Conservation (phyloP, 2,329 filamentous ascomycete species). For the Neofusicoccum ribis region DNA sequence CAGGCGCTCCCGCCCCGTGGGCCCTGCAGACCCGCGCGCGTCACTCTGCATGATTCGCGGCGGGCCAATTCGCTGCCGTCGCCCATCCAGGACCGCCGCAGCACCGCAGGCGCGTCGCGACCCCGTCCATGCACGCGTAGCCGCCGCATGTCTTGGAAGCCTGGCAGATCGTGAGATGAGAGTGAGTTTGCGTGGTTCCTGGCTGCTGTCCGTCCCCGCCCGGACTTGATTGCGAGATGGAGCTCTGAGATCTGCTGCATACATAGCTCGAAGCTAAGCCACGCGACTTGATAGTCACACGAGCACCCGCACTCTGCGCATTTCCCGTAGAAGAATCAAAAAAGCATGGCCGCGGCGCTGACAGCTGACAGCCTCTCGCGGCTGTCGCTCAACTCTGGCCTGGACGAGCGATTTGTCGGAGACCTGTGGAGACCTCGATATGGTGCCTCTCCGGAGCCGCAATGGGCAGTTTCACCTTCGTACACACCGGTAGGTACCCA, state of each 20-base stretch:
- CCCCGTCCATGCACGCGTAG: conserved; percentile 7
- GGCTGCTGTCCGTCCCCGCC: neutral
- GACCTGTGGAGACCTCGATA: conserved; percentile 11
- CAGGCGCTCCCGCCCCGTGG: neutral
- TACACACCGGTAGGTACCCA: conserved; percentile 12
- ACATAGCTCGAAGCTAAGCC: conserved; percentile 17
- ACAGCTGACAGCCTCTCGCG: conserved; percentile 5
- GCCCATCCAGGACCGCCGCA: conserved; percentile 2
- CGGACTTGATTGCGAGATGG: neutral
- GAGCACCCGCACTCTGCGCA: conserved; percentile 1
- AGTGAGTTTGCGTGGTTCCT: conserved; percentile 8
- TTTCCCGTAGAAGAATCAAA: neutral
- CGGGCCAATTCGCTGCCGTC: neutral
- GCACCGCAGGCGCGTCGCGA: conserved; percentile 7
- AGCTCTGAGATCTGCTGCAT: neutral
- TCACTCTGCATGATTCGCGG: neutral
- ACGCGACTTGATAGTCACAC: conserved; percentile 16
- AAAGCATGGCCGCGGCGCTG: neutral
- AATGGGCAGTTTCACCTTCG: conserved; percentile 17
- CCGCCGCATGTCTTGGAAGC: conserved; percentile 12
- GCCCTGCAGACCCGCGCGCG: conserved; percentile 7
- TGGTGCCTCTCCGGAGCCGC: conserved; percentile 4
- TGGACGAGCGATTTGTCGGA: neutral
- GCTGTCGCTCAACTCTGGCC: conserved; percentile 4
- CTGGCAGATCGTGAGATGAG: neutral